Evolutionary conservation across 352 stramenopile genomes (phyloP).

Genomic region (Phytopythium oedochilum): DNA sequence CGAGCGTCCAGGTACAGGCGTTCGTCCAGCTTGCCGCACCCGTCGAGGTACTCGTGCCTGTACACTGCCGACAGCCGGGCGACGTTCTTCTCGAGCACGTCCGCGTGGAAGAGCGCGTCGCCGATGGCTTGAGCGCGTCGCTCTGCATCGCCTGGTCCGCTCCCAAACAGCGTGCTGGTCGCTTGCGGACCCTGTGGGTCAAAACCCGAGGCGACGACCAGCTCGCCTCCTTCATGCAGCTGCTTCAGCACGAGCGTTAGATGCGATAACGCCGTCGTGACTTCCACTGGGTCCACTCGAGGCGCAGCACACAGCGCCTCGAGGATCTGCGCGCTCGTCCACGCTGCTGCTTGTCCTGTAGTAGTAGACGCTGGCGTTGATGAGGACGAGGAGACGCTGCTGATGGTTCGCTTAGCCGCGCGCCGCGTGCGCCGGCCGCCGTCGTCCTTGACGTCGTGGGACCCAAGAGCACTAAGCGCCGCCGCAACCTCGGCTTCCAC

Average conservation of each 20-base stretch:
- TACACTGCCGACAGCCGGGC: slow-evolving; percentile 30
- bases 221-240: slow-evolving; percentile 19
- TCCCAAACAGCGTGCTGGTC: not conserved
- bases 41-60: slow-evolving; percentile 33
- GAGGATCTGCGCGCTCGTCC: slow-evolving; percentile 27
- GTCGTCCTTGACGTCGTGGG: not conserved
- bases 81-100: slow-evolving; percentile 41
- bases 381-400: not conserved
- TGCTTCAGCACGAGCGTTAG: slow-evolving; percentile 37
- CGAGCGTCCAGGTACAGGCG: slow-evolving; percentile 40
- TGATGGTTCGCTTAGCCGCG: not conserved
- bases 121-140: slow-evolving; percentile 5
- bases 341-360: not conserved
- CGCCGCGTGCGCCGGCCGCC: not conserved
- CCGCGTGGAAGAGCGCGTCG: slow-evolving; percentile 26
- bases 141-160: not conserved
- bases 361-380: not conserved
- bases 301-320: slow-evolving; percentile 42
- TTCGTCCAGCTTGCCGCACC: slow-evolving; percentile 55
- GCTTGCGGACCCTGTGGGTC: not conserved
- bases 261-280: slow-evolving; percentile 31
- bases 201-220: slow-evolving; percentile 9
- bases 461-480: slow-evolving; percentile 67
- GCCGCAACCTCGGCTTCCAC: slow-evolving; percentile 79
- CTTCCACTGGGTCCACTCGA: slow-evolving; percentile 38